Conservation (phyloP, 352 stramenopile genomes). For the Phytopythium aichiense region DNA sequence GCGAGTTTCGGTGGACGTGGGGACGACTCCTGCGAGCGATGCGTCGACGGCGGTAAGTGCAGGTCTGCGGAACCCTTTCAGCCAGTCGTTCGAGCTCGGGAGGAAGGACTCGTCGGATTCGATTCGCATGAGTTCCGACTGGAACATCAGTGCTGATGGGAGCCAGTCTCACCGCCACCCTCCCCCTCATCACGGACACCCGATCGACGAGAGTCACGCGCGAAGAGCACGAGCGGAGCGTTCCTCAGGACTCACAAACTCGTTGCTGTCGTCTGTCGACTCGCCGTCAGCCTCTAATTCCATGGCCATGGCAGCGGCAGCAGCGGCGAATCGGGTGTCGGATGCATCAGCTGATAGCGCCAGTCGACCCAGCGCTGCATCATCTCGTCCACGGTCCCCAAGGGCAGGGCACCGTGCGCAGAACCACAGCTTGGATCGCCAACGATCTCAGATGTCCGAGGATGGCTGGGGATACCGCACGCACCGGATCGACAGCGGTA, state of each 20-base stretch:
- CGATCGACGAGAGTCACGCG: not conserved
- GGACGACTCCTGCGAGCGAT: slow-evolving; percentile 2
- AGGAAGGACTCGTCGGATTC: slow-evolving; percentile 2
- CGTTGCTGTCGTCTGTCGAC: slow-evolving; percentile 1
- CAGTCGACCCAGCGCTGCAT: not conserved
- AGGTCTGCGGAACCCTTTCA: slow-evolving; percentile 4
- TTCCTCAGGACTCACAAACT: not conserved
- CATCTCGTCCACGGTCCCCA: not conserved
- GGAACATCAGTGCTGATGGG: not conserved
- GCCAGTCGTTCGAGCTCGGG: slow-evolving; percentile 7
- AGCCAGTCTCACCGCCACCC: not conserved
- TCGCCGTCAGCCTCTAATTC: slow-evolving; percentile 3
- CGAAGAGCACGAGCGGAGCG: not conserved
- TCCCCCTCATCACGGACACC: not conserved
- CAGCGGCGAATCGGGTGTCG: not conserved
- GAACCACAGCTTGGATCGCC: not conserved
- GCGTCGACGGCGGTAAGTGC: not conserved
- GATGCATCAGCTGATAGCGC: not conserved
- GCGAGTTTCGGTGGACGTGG: not conserved
- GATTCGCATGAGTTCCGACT: slow-evolving; percentile 7
- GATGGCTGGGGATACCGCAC: slow-evolving; percentile 4
- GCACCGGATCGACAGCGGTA: not conserved
- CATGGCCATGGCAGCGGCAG: slow-evolving; percentile 2
- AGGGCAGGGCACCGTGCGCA: not conserved
- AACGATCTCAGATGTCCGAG: not conserved